Base-by-base conservation (phyloP, 2,329 filamentous ascomycete species). In the Penicillium polonicum region DNA sequence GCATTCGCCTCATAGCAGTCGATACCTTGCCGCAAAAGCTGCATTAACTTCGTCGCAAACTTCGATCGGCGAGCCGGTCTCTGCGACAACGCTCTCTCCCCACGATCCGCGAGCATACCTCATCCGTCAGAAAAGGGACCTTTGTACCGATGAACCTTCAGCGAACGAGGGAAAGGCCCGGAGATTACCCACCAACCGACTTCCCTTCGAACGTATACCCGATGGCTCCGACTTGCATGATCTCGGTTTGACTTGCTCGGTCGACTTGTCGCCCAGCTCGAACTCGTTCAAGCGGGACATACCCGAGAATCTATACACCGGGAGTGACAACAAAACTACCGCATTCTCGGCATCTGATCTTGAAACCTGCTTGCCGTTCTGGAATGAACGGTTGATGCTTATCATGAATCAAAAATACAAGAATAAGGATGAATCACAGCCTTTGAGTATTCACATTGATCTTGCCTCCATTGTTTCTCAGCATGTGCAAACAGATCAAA, bases 181-280 rank as follows among this genome's bases (percentile, higher is more conserved):
- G n/a, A 62, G 54, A 12, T 4, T 31, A 7, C 58, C 48, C 17
- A 57, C 46, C 5, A 61, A 27, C 17, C 51, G 53, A 21, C 54
- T 66, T 7, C 65, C 65, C 0, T 57, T 67, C 33, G 65, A 67
- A 52, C 45, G 35, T 3, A 64, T 66, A 48, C 62, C 62, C 7
- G 61, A 64, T n/a, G 61, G 60, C 13, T 51, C 36, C 7, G 45
- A 60, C 27, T 23, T 63, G 38, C 57, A 65, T 48, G 19, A 59
- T 23, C 5, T 60, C 4, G 43, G 55, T 10, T 17, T 58, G 5
- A 43, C 52, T 0, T 12, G 60, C 10, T 27, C 52, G 2, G 31
- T 58, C 9, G 38, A 64, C 9, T 2, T 58, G 13, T 33, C 48
- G 0, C 15, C 36, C 2, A 19, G 50, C 3, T 50, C 35, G 0